phyloP scores from a whole-genome alignment of 2,329 filamentous ascomycete species.

The Cercospora janseana region DNA sequence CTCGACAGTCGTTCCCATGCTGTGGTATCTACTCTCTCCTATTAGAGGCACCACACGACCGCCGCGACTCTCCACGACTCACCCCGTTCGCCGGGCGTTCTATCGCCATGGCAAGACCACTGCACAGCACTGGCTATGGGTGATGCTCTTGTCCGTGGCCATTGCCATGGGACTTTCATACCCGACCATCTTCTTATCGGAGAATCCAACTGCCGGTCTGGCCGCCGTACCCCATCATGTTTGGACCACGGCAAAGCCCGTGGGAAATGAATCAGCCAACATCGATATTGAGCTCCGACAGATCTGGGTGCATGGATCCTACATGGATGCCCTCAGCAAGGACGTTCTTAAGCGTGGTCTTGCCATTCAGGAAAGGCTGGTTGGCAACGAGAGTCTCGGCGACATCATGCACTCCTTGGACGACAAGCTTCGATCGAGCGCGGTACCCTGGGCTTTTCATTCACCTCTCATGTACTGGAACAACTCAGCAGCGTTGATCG shows the following conservation, averaged over 20 bases:
- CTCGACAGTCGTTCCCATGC: constrained; percentile 29
- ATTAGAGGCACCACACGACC: constrained; percentile 75
- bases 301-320: constrained; percentile 76
- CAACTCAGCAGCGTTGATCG: constrained; percentile 60
- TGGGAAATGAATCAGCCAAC: constrained; percentile 42
- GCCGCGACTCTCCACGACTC: constrained; percentile 61
- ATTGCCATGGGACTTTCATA: constrained; percentile 70
- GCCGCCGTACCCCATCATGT: constrained; percentile 74
- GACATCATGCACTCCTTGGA: constrained; percentile 24
- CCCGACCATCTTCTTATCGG: constrained; percentile 71
- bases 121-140: constrained; percentile 69
- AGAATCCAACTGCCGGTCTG: constrained; percentile 67
- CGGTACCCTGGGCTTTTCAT: constrained; percentile 69
- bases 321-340: constrained; percentile 70
- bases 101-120: constrained; percentile 68
- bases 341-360: constrained; percentile 66
- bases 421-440: constrained; percentile 34
- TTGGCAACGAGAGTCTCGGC: constrained; percentile 49
- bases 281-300: constrained; percentile 79
- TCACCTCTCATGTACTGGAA: constrained; percentile 82
- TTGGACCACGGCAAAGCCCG: constrained; percentile 58
- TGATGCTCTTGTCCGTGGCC: constrained; percentile 71
- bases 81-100: constrained; percentile 65
- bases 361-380: constrained; percentile 66
- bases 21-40: constrained; percentile 63